Evolutionary conservation across 2,329 filamentous ascomycete species (phyloP).

Genomic region (Epichloe festucae): DNA sequence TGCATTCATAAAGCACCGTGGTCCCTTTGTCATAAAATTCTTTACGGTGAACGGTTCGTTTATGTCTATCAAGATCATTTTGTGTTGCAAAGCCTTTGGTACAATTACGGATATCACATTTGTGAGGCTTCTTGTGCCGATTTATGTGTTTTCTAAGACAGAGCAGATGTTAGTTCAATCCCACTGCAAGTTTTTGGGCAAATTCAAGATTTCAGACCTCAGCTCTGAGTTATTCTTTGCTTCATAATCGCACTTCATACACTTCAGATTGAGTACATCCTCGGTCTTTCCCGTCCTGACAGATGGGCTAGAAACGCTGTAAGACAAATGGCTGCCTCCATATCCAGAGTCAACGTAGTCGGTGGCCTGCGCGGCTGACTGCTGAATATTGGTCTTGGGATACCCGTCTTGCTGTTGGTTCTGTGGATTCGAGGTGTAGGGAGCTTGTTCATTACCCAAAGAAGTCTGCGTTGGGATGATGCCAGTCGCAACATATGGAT

Average conservation of each 20-base stretch:
- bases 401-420: background rate
- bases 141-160: conserved; percentile 56
- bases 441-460: background rate
- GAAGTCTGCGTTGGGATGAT: background rate
- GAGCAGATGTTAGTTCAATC: background rate
- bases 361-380: conserved; percentile 14
- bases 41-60: conserved; percentile 55
- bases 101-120: conserved; percentile 48
- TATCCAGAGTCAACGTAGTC: conserved; percentile 32
- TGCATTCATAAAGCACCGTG: conserved; percentile 8
- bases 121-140: conserved; percentile 55
- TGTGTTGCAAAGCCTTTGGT: conserved; percentile 60
- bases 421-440: background rate
- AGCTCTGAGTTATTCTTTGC: conserved; percentile 7
- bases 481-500: conserved; percentile 1
- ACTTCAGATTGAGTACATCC: background rate
- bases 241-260: background rate
- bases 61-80: conserved; percentile 75
- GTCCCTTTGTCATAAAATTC: conserved; percentile 12
- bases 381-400: conserved; percentile 13
- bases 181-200: background rate
- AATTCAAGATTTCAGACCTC: background rate
- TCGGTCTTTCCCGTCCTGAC: conserved; percentile 21
- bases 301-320: conserved; percentile 31
- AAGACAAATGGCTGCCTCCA: conserved; percentile 25